Evolutionary conservation across 2,329 filamentous ascomycete genomes (phyloP), one percentile per base, ranked within the genome.

Genomic region (Pezicula radicicola): DNA sequence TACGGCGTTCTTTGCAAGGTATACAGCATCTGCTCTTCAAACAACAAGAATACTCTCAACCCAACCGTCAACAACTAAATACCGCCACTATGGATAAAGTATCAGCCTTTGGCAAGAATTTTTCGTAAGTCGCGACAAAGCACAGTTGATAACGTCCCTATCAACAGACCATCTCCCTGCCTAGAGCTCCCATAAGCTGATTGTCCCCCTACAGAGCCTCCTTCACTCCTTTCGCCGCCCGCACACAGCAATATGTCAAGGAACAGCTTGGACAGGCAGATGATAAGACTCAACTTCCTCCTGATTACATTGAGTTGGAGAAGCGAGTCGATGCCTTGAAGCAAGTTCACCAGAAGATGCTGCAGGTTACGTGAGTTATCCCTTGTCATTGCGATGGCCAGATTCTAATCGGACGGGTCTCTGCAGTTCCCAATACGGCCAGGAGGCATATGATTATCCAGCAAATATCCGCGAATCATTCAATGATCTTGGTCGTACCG

Each of bases 381-480:
- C 35, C 39, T 46, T 28, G 43, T 4, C 21, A 36, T 47, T 28
- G 25, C 10, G 27, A 40, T 21, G 27, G 13, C 30, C 8, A 25
- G 5, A 19, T 25, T 27, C 46, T 51, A 30, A 46, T 36, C 28
- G 12, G 48, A 40, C 48, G n/a, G 9, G 48, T 25, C 49, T 35
- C 13, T 16, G 55, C 68, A 95, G 91, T 64, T 92, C 90, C 59
- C 91, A 97, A 79, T 99, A 96, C 77, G 84, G 89, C 47, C 91
- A 94, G 75, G 94, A 88, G 74, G 75, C 84, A 60, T 88, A 88
- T 71, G 94, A 99, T 75, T 99, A 99, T 75, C 94, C 93, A 47
- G 89, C 92, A 66, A 97, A 99, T 75, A 89, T 97, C 73, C 92
- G 92, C 73, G 94, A 99, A 78, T 96, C 91, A 58, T 96, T 99